Conservation (phyloP, 2,329 filamentous ascomycete genomes). For the Capronia coronata region DNA sequence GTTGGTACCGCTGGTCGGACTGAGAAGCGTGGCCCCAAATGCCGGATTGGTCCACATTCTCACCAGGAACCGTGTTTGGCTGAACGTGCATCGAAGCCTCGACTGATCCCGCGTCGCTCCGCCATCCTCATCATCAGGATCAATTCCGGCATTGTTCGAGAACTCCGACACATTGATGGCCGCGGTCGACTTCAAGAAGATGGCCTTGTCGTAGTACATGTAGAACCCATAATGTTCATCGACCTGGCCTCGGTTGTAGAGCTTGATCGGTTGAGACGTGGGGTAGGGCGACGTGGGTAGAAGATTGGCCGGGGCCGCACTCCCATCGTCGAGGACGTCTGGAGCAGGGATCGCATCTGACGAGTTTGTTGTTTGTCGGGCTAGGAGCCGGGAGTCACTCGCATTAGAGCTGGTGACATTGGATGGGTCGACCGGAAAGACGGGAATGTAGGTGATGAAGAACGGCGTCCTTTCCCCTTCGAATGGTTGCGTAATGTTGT, state of each 20-base stretch:
- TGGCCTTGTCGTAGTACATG: conserved; percentile 79
- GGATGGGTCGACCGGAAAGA: conserved; percentile 37
- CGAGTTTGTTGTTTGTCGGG: conserved; percentile 27
- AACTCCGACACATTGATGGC: conserved; percentile 16
- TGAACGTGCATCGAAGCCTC: conserved; percentile 50
- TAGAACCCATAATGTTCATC: conserved; percentile 94
- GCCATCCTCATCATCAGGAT: conserved; percentile 43
- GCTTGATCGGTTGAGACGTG: conserved; percentile 65
- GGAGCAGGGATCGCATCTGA: conserved; percentile 23
- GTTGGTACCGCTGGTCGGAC: conserved; percentile 17
- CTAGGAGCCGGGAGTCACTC: conserved; percentile 22
- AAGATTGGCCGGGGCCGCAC: conserved; percentile 63
- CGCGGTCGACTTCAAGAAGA: conserved; percentile 55
- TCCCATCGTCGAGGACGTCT: conserved; percentile 48
- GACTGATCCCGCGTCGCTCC: conserved; percentile 45
- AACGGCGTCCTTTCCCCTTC: conserved; percentile 84
- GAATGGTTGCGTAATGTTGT: conserved; percentile 62
- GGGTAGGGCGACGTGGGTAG: conserved; percentile 54
- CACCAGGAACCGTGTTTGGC: conserved; percentile 55
- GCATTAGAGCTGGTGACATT: conserved; percentile 17
- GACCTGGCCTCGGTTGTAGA: conserved; percentile 73
- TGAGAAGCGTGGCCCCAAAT: conserved; percentile 31
- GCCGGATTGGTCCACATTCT: conserved; percentile 55
- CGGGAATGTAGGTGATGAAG: conserved; percentile 65
- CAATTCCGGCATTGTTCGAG: conserved; percentile 30